Evolutionary conservation across 2,329 filamentous ascomycete species (phyloP), one percentile per base, ranked within the genome.

Genomic region (Xylariaceae sp.): DNA sequence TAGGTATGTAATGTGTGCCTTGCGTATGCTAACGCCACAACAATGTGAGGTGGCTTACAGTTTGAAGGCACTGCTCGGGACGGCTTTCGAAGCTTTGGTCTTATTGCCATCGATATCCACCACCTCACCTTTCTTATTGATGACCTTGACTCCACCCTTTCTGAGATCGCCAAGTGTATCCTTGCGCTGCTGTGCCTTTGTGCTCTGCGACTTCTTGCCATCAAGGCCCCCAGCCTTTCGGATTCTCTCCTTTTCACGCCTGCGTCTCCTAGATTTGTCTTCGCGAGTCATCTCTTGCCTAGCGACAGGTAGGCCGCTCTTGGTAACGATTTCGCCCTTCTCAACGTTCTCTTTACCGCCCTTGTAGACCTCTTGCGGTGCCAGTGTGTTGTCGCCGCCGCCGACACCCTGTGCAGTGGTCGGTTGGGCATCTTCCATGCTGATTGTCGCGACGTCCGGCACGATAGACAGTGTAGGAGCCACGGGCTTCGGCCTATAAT

Each of bases 361-460:
- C 64, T 84, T 85, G 76, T 97, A 99, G 22, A 99, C 80, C 71
- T 99, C 94, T 68, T 97, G 94, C 2, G 94, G 94, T 43, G 94
- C 94, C 56, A 99, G 81, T 76, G 87, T 87, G 65, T 86, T 88
- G 60, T 83, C 76, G 43, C 79, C 81, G 50, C 83, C 83, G 13
- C 79, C 78, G 54, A 91, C 83, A 40, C 87, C 89, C 65, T 86
- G 85, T 41, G 88, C 88, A 0, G 87, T 89, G 15, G 87, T 86
- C 7, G 94, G 92, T 64, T 95, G 87, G 1, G 91, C 92, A 67
- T 99, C 94, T 75, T 99, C 94, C 88, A 97, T 95, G 61, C 83
- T 80, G 60, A 97, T 86, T 3, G 89, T 90, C n/a, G 92, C 89
- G 3, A 94, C 89, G 71, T 97, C 92, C 22, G 89, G 81, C 32